Conservation (phyloP, 805 yeast species). For the Pichia membranifaciens region DNA sequence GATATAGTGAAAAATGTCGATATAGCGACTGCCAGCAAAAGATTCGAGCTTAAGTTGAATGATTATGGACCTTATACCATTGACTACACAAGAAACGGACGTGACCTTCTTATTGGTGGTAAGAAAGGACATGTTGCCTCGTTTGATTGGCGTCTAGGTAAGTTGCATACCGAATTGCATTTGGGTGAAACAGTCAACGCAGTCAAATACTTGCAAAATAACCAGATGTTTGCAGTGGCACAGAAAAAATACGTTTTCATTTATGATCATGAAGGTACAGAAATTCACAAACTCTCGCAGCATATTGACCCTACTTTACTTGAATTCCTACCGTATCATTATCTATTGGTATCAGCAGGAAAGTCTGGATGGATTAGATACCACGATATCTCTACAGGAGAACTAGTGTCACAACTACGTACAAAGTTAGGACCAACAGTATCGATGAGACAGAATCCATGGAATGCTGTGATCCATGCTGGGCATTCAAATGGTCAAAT, state of each 20-base stretch:
- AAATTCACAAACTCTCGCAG: constrained; percentile 83
- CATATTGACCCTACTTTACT: constrained; percentile 80
- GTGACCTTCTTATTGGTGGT: constrained; percentile 80
- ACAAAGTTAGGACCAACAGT: constrained; percentile 89
- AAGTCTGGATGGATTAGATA: constrained; percentile 82
- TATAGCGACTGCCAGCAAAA: constrained; percentile 64
- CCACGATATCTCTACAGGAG: constrained; percentile 94
- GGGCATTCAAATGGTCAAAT: constrained; percentile 94
- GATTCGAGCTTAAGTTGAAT: constrained; percentile 62
- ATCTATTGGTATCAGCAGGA: constrained; percentile 80
- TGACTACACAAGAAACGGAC: constrained; percentile 84
- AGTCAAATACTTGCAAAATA: constrained; percentile 85
- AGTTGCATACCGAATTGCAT: constrained; percentile 72
- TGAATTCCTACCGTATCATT: constrained; percentile 91
- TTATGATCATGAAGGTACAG: constrained; percentile 86
- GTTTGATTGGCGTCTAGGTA: constrained; percentile 92
- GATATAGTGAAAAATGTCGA: constrained; percentile 78
- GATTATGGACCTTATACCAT: constrained; percentile 83
- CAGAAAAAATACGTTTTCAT: constrained; percentile 92
- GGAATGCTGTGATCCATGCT: constrained; percentile 90
- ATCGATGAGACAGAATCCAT: constrained; percentile 84
- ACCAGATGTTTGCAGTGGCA: constrained; percentile 93
- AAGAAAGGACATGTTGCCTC: constrained; percentile 92
- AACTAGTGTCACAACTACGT: constrained; percentile 71
- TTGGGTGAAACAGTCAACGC: constrained; percentile 86